Base-by-base conservation (phyloP, 495 filamentous ascomycete species). In the Xylaria sp. region DNA sequence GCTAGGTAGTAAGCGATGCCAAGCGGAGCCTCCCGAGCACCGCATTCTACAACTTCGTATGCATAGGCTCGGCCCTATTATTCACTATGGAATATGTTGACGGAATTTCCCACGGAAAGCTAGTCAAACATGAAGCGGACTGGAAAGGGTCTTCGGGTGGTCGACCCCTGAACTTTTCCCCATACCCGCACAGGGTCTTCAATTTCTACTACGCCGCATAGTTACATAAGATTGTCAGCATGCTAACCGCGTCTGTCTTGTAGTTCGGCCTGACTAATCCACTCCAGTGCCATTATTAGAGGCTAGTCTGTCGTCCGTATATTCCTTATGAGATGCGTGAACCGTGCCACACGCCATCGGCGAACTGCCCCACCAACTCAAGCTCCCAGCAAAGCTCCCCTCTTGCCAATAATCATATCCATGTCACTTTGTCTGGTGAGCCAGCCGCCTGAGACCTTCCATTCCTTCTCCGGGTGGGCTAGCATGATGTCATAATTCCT, bases 401-500 rank as follows among this genome's bases (percentile, higher is more conserved):
- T 59, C 55, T 59, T 59, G 55, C 55, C 55, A 59, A 59, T 59
- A 15, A 59, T 37, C 61, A 48, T 64, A 19, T 59, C 52, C 66
- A 68, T 68, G 12, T 59, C 66, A 12, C 31, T 68, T 31, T 68
- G 66, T 33, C 40, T 24, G 11, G 66, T 68, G 11, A 71, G 37
- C 70, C 70, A 71, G 11, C 61, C 37, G 8, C 70, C 70, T 11
- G 29, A 31, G 21, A 71, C 70, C 21, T 71, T 67, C 70, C 70
- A 71, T 19, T 57, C 70, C 33, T 37, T 40, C 15, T 67, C 70
- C 14, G 66, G 52, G 0, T 40, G 21, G 0, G 50, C 62, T 24
- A 71, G 43, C 24, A 40, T 57, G 14, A 57, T 44, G 9, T 71
- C 62, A 40, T 50, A 72, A 15, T 43, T 26, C 17, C 70, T 41